phyloP scores from a whole-genome alignment of 176 grass and related monocot genomes.

The Oryza glaberrima region DNA sequence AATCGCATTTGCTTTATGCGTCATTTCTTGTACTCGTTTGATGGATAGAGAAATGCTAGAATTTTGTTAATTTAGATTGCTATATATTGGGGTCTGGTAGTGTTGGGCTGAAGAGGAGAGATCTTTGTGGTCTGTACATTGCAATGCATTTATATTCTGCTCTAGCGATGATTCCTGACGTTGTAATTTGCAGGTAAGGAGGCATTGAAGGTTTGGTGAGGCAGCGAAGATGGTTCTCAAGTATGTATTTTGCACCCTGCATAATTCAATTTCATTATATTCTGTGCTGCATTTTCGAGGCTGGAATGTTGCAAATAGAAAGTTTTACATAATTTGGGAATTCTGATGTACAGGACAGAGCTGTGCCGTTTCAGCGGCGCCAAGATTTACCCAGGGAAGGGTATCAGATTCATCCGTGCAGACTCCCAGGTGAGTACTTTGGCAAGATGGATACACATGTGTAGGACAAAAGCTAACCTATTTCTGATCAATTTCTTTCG shows the following conservation, averaged over 20 bases:
- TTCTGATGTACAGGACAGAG: constrained; percentile 35
- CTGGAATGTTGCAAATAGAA: neutral
- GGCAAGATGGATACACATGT: neutral
- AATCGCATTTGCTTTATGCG: neutral
- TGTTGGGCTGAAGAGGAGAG: neutral
- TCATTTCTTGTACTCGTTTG: neutral
- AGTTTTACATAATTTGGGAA: neutral
- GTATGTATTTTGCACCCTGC: constrained; percentile 8
- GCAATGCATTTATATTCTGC: too few relatives aligned
- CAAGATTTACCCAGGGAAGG: constrained; percentile 51
- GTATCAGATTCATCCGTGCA: constrained; percentile 49
- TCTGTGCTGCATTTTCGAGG: neutral
- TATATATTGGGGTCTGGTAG: neutral
- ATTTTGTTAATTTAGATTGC: neutral
- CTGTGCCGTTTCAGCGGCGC: constrained; percentile 45
- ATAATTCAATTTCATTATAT: neutral
- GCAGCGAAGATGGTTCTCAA: constrained; percentile 50
- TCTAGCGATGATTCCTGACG: neutral
- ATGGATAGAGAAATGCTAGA: neutral
- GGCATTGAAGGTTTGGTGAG: constrained; percentile 11
- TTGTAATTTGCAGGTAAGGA: constrained; percentile 14
- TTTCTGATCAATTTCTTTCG: neutral
- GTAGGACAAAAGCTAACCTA: neutral
- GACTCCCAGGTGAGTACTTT: constrained; percentile 43
- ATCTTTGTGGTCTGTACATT: neutral